phyloP scores from a whole-genome alignment of 2,329 filamentous ascomycete genomes.

The Hymenoscyphus scutula region DNA sequence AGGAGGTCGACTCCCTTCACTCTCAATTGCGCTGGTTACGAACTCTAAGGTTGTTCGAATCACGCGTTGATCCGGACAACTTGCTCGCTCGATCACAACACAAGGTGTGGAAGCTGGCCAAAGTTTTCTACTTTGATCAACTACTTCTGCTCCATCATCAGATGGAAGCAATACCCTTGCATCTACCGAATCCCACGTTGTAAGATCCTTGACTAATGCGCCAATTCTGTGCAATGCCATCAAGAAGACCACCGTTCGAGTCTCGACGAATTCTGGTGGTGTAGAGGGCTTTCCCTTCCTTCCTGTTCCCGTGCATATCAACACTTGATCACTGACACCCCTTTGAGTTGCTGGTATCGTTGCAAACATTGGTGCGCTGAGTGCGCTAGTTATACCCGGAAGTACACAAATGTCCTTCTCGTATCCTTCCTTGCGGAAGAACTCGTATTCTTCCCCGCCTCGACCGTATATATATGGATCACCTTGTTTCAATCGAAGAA shows the following conservation, averaged over 20 bases:
- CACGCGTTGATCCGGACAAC: constrained; percentile 89
- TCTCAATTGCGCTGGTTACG: constrained; percentile 79
- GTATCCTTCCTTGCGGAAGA: constrained; percentile 72
- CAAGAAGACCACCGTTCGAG: constrained; percentile 84
- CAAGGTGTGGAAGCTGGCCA: constrained; percentile 84
- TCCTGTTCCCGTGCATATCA: constrained; percentile 95
- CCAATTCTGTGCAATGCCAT: constrained; percentile 89
- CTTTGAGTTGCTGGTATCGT: constrained; percentile 85
- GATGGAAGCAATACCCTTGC: constrained; percentile 28
- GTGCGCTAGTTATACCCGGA: constrained; percentile 84
- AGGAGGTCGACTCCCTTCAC: constrained; percentile 84
- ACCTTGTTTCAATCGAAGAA: constrained; percentile 90
- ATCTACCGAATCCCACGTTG: constrained; percentile 40
- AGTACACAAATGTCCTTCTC: constrained; percentile 66
- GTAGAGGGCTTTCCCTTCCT: constrained; percentile 79
- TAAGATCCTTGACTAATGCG: constrained; percentile 71
- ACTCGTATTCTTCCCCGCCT: constrained; percentile 87
- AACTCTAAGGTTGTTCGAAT: constrained; percentile 81
- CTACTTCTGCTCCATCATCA: constrained; percentile 31
- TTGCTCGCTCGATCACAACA: constrained; percentile 89
- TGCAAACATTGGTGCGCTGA: constrained; percentile 85
- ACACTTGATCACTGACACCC: constrained; percentile 84
- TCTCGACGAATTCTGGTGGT: constrained; percentile 75
- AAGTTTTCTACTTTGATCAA: constrained; percentile 39
- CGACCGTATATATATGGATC: constrained; percentile 96